These are phyloP conservation scores for Vachellia collinsii DNA, from an alignment of 306 rosid species.

Conservation along the genomic window DNA sequence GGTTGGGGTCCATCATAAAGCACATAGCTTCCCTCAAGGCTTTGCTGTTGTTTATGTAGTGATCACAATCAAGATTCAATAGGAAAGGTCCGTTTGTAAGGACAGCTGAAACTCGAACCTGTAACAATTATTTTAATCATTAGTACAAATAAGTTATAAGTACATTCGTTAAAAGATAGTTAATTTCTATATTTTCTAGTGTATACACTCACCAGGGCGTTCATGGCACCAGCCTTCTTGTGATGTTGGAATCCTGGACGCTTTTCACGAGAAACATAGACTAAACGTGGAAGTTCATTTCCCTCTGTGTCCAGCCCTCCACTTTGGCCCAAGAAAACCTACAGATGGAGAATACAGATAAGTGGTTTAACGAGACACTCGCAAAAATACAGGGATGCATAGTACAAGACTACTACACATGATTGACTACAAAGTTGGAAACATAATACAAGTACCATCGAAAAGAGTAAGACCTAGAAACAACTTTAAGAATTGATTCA, in stretches of 20 bases:
- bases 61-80: conserved; percentile 99
- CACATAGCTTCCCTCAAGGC: conserved; percentile 99
- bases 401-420: conserved; percentile 9
- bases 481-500: conserved; percentile 11
- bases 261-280: conserved; percentile 99
- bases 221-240: conserved; percentile 99
- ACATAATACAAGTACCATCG: background rate
- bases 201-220: conserved; percentile 77
- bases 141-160: conserved; percentile 12
- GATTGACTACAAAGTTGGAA: conserved; percentile 20
- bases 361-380: conserved; percentile 11
- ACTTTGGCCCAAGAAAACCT: conserved; percentile 98
- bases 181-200: background rate
- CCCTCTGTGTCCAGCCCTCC: conserved; percentile 99
- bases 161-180: background rate
- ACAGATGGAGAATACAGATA: conserved; percentile 26
- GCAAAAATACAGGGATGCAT: background rate
- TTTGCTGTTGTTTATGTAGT: conserved; percentile 95
- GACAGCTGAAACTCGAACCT: conserved; percentile 99
- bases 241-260: conserved; percentile 99
- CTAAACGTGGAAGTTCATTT: conserved; percentile 87
- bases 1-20: conserved; percentile 97
- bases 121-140: conserved; percentile 26
- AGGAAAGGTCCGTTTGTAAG: conserved; percentile 96
- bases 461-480: conserved; percentile 21